phyloP scores from a whole-genome alignment of 257 asterid species.

The Solanum pinnatisectum region DNA sequence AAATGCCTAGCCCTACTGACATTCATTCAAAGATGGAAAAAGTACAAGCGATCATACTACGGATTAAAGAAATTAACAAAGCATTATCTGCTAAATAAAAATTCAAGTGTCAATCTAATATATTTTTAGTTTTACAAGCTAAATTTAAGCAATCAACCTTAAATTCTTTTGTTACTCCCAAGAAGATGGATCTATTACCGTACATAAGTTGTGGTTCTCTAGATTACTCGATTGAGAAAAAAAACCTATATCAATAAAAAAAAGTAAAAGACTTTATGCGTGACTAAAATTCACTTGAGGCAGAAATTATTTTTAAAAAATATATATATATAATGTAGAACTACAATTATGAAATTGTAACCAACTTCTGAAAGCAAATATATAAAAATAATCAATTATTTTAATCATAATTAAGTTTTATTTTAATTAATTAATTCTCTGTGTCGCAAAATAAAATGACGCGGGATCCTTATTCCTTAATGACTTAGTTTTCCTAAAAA shows the following conservation, averaged over 20 bases:
- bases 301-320: no score
- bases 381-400: not conserved
- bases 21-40: not conserved
- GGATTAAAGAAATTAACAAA: not conserved
- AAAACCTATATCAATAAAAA: not conserved
- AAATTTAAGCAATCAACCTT: not conserved
- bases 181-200: not conserved
- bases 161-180: not conserved
- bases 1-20: no score
- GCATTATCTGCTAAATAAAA: not conserved
- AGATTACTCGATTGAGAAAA: not conserved
- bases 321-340: not conserved
- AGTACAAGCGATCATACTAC: not conserved
- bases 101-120: not conserved
- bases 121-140: not conserved
- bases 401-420: not conserved
- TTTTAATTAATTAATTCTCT: not conserved
- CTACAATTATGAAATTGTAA: not conserved
- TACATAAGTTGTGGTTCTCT: not conserved
- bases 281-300: not conserved
- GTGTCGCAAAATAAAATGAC: not conserved
- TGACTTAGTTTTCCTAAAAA: not conserved
- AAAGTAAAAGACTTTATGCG: not conserved
- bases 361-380: not conserved
- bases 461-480: no score